Conservation (phyloP, 495 filamentous ascomycete genomes). For the Cercophora samala region DNA sequence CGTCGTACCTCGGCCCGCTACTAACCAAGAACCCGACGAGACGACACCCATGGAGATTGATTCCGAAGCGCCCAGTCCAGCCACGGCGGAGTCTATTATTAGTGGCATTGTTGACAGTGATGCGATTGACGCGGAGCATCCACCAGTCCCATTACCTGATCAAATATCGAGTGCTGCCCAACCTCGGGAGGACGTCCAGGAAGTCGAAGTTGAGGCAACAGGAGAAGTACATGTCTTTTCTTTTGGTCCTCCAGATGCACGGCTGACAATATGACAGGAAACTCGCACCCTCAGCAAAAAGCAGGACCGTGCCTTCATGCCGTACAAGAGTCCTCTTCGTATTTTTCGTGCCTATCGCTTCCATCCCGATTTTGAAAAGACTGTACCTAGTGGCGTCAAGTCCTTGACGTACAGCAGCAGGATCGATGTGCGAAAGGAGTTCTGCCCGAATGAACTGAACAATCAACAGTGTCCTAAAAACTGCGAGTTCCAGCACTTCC, state of each 20-base stretch:
- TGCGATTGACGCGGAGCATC: conserved; percentile 2
- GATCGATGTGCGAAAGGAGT: conserved; percentile 66
- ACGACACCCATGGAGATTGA: conserved; percentile 31
- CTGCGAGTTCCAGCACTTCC: conserved; percentile 74
- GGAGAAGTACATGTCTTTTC: conserved; percentile 40
- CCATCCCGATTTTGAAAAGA: conserved; percentile 67
- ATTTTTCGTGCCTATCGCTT: conserved; percentile 86
- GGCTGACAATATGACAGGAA: conserved; percentile 24
- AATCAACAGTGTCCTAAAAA: conserved; percentile 79
- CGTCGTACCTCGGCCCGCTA: background rate
- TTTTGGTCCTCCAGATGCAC: conserved; percentile 1
- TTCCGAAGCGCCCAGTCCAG: conserved; percentile 24
- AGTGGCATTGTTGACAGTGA: conserved; percentile 7
- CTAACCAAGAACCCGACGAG: conserved; percentile 16
- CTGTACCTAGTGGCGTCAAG: conserved; percentile 71
- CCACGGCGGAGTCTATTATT: background rate
- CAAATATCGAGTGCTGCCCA: conserved; percentile 31
- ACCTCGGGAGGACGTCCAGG: conserved; percentile 28
- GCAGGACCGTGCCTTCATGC: conserved; percentile 46
- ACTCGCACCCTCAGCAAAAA: conserved; percentile 5
- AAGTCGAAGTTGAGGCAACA: conserved; percentile 25
- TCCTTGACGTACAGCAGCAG: conserved; percentile 91
- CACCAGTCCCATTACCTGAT: conserved; percentile 13
- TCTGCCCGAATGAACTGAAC: conserved; percentile 72
- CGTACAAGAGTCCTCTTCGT: conserved; percentile 80